Percentiles rank a stretch among this genome's conserved stretches.
Evolutionary conservation across 2,329 filamentous ascomycete species (phyloP).

Genomic region (Colletotrichum abscissum): DNA sequence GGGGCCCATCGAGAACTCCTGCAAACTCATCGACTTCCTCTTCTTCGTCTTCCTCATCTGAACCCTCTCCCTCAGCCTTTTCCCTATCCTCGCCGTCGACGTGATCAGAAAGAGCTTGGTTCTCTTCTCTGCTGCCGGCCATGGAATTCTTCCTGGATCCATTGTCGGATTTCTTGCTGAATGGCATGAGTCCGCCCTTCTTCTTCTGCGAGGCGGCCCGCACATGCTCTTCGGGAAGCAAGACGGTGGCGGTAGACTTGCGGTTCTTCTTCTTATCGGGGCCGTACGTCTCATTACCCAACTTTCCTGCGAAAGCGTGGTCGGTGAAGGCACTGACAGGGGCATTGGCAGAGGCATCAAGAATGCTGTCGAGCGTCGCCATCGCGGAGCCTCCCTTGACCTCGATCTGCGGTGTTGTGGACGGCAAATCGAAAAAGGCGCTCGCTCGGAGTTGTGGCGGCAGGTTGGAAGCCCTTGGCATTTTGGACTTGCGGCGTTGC

Average conservation of each 20-base stretch:
- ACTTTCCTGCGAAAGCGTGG: slow-evolving; percentile 82
- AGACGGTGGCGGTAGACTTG: slow-evolving; percentile 46
- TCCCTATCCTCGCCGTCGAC: slow-evolving; percentile 41
- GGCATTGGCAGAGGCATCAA: slow-evolving; percentile 88
- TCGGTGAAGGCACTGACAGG: slow-evolving; percentile 94
- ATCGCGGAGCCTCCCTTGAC: slow-evolving; percentile 85
- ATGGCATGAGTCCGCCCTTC: slow-evolving; percentile 60
- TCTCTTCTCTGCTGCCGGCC: slow-evolving; percentile 39
- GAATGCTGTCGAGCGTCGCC: slow-evolving; percentile 88
- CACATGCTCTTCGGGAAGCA: slow-evolving; percentile 38
- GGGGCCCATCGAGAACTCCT: slow-evolving; percentile 69
- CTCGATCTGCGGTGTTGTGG: slow-evolving; percentile 63
- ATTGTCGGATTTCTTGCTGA: slow-evolving; percentile 51
- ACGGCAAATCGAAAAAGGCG: slow-evolving; percentile 84
- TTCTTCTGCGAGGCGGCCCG: slow-evolving; percentile 51
- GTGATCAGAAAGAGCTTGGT: slow-evolving; percentile 39
- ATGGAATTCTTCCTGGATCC: slow-evolving; percentile 30
- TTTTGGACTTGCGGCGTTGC: slow-evolving; percentile 47
- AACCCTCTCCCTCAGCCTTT: slow-evolving; percentile 44
- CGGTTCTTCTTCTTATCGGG: slow-evolving; percentile 59
- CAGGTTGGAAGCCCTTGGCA: slow-evolving; percentile 53
- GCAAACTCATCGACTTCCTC: slow-evolving; percentile 50
- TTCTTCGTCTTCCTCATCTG: slow-evolving; percentile 51
- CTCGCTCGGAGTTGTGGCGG: slow-evolving; percentile 91
- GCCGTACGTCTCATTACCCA: slow-evolving; percentile 82